A percentile compares a stretch with the other conserved stretches of the same genome.
These are phyloP conservation scores for Ochetophila trinervis DNA, from an alignment of 306 rosid genomes.

Conservation along the genomic window DNA sequence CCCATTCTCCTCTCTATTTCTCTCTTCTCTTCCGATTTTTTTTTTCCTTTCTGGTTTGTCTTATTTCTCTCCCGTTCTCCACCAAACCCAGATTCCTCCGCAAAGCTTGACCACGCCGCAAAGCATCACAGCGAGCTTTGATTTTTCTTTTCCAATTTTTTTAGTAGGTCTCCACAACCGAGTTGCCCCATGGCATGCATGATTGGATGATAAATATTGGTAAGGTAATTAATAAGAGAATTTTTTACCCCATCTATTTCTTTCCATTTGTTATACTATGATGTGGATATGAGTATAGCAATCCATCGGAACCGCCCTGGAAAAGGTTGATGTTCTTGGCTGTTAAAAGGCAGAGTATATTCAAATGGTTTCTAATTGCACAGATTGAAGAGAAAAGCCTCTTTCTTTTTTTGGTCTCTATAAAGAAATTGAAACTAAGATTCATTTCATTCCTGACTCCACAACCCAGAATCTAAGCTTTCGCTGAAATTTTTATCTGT, in stretches of 20 bases:
- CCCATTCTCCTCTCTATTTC: no score
- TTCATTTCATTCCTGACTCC: constrained; percentile 2
- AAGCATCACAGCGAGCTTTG: no score
- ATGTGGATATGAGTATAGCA: constrained; percentile 3
- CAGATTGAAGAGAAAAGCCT: no score
- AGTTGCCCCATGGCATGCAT: constrained; percentile 42
- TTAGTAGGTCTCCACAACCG: constrained; percentile 32
- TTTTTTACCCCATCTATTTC: constrained; percentile 9
- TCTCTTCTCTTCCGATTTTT: no score
- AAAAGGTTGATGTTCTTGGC: background rate
- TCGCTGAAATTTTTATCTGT: no score
- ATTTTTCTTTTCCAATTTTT: constrained; percentile 44
- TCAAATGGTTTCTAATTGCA: no score
- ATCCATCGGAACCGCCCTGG: background rate
- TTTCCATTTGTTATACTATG: background rate
- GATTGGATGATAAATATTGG: constrained; percentile 38
- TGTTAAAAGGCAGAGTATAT: background rate
- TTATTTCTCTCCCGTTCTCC: no score
- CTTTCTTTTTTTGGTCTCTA: background rate
- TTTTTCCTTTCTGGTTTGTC: no score
- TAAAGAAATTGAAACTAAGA: background rate
- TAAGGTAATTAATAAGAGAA: constrained; percentile 44
- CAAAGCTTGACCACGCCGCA: no score
- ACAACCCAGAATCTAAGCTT: background rate
- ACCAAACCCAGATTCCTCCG: no score